A percentile compares a stretch with the other conserved stretches of the same genome.
phyloP scores from a whole-genome alignment of 106 monocot genomes.

The Narthecium ossifragum region DNA sequence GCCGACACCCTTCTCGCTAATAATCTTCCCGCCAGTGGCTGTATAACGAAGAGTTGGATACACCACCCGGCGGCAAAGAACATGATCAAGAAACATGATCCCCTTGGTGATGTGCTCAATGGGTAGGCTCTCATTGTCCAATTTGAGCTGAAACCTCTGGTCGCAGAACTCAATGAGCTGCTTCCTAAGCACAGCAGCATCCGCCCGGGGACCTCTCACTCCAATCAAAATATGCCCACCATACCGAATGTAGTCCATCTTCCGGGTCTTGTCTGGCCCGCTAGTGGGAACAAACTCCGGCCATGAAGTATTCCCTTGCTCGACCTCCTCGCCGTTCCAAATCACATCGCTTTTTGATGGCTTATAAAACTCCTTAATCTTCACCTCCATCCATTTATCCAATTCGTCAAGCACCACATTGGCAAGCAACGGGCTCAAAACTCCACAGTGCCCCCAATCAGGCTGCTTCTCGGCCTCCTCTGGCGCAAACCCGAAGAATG shows the following conservation, averaged over 20 bases:
- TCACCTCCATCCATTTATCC: constrained; percentile 91
- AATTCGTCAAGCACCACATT: constrained; percentile 82
- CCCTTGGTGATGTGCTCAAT: constrained; percentile 98
- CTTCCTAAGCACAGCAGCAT: constrained; percentile 85
- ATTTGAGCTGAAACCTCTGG: constrained; percentile 60
- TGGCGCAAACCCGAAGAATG: constrained; percentile 94
- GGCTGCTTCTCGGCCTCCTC: constrained; percentile 81
- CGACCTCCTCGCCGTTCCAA: constrained; percentile 39
- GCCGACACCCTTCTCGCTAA: constrained; percentile 97
- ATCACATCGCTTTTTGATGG: constrained; percentile 85
- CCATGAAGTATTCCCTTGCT: constrained; percentile 95
- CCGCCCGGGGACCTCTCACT: constrained; percentile 78
- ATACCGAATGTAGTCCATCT: constrained; percentile 89
- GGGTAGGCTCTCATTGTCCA: constrained; percentile 84
- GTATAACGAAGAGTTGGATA: constrained; percentile 94
- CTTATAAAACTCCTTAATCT: constrained; percentile 74
- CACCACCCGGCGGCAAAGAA: constrained; percentile 83
- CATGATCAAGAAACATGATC: constrained; percentile 96
- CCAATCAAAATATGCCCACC: constrained; percentile 87
- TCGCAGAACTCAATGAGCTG: constrained; percentile 84
- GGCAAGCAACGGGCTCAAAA: constrained; percentile 70
- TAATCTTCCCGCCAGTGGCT: constrained; percentile 90
- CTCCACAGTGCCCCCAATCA: constrained; percentile 90
- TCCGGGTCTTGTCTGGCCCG: constrained; percentile 94
- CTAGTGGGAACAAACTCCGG: constrained; percentile 99